A percentile compares a stretch with the other conserved stretches of the same genome.
phyloP scores from a whole-genome alignment of 1,139 yeast species.

The Scheffersomyces segobiensis region DNA sequence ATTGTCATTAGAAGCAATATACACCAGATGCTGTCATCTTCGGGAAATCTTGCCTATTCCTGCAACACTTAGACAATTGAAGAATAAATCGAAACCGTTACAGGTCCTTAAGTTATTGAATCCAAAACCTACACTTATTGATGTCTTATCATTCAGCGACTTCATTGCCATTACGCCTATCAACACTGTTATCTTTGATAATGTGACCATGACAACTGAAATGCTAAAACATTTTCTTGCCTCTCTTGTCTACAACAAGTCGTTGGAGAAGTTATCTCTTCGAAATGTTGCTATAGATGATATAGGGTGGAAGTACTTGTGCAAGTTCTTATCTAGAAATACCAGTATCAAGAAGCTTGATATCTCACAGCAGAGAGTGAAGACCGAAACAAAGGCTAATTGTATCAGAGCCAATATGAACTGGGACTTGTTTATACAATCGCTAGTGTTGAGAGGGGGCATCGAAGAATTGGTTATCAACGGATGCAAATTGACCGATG shows the following conservation, averaged over 20 bases:
- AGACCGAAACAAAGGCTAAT: slow-evolving; percentile 45
- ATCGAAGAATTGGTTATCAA: slow-evolving; percentile 81
- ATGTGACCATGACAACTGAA: slow-evolving; percentile 74
- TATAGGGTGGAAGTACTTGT: slow-evolving; percentile 71
- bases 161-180: slow-evolving; percentile 84
- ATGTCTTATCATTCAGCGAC: slow-evolving; percentile 83
- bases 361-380: slow-evolving; percentile 72
- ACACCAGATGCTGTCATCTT: slow-evolving; percentile 90
- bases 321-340: slow-evolving; percentile 67
- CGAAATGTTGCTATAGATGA: slow-evolving; percentile 76
- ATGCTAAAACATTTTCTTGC: slow-evolving; percentile 73
- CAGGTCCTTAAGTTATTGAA: slow-evolving; percentile 77
- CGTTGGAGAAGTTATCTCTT: slow-evolving; percentile 70
- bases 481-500: slow-evolving; percentile 68
- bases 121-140: slow-evolving; percentile 89
- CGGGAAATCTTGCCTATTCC: slow-evolving; percentile 93
- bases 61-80: slow-evolving; percentile 82
- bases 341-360: slow-evolving; percentile 65
- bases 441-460: slow-evolving; percentile 64
- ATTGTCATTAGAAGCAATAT: slow-evolving; percentile 67
- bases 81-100: slow-evolving; percentile 71
- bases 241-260: slow-evolving; percentile 57
- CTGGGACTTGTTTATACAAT: slow-evolving; percentile 69
- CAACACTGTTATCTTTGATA: slow-evolving; percentile 76
- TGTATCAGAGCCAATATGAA: slow-evolving; percentile 66